Conservation (phyloP, 495 filamentous ascomycete species). For the Trichoderma asperelloides region DNA sequence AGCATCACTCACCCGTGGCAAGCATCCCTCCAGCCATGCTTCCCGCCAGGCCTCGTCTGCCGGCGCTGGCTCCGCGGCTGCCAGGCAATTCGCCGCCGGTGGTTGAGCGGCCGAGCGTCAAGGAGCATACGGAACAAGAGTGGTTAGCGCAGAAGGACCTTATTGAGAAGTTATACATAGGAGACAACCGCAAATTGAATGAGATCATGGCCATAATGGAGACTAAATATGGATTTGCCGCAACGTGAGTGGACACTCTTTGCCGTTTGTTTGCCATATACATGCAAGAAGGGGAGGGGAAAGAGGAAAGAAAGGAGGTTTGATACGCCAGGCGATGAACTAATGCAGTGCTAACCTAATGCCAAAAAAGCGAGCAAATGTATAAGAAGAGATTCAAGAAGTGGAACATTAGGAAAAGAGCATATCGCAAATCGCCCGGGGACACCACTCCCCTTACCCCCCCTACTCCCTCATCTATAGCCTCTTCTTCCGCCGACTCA, state of each 20-base stretch:
- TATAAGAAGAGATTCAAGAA: slow-evolving; percentile 11
- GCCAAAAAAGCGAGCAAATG: slow-evolving; percentile 9
- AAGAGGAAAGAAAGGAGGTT: too few relatives aligned
- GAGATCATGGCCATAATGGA: slow-evolving; percentile 27
- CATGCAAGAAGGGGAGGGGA: too few relatives aligned
- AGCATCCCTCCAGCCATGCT: not conserved
- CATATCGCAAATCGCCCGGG: slow-evolving; percentile 1
- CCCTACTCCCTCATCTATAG: not conserved
- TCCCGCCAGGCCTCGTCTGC: slow-evolving; percentile 5
- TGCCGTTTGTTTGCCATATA: not conserved
- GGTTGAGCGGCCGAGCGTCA: slow-evolving; percentile 9
- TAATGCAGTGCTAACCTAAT: not conserved
- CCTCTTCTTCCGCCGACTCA: not conserved
- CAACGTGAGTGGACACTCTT: slow-evolving; percentile 18
- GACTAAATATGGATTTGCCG: slow-evolving; percentile 23
- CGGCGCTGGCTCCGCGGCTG: slow-evolving; percentile 6
- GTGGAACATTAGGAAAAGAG: slow-evolving; percentile 10
- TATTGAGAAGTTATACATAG: slow-evolving; percentile 25
- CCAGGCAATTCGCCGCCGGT: not conserved
- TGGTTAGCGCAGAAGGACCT: slow-evolving; percentile 25
- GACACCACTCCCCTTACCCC: not conserved
- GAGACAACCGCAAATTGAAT: slow-evolving; percentile 26
- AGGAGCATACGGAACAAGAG: slow-evolving; percentile 16
- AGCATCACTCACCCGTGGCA: not conserved
- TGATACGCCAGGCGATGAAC: not conserved